These are phyloP conservation scores for Acacia pycnantha DNA, from an alignment of 331 rosid genomes.

Conservation along the genomic window DNA sequence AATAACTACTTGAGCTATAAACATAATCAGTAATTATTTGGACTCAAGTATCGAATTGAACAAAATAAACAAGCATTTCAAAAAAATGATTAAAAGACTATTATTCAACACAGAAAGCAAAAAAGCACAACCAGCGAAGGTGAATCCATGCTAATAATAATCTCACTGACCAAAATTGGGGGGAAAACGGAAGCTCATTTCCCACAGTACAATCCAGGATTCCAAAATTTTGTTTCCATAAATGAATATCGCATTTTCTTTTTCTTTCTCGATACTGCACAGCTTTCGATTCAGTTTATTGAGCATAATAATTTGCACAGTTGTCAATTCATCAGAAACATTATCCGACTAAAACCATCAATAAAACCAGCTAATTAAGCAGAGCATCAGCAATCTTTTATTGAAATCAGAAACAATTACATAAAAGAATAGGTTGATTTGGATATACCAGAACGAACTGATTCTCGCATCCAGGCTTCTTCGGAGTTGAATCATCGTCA, in stretches of 20 bases:
- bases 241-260: not conserved
- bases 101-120: not conserved
- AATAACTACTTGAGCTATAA: constrained; percentile 20
- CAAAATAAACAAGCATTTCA: not conserved
- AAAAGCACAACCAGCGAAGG: not conserved
- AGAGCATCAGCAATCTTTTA: constrained; percentile 26
- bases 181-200: not conserved
- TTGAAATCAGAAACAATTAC: constrained; percentile 18
- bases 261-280: not conserved
- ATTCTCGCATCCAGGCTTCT: constrained; percentile 92
- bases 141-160: not conserved
- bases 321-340: not conserved
- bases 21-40: not conserved
- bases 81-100: not conserved
- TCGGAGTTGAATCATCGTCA: constrained; percentile 79
- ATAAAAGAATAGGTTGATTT: constrained; percentile 15
- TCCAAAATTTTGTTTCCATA: not conserved
- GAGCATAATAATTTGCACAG: not conserved
- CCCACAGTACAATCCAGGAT: not conserved
- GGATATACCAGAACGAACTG: constrained; percentile 80
- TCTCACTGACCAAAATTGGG: not conserved
- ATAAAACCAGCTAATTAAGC: constrained; percentile 11
- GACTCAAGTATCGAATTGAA: not conserved
- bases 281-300: not conserved
- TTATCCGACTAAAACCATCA: not conserved